These are phyloP conservation scores for Melastoma candidum DNA, from an alignment of 441 rosid genomes.

Conservation along the genomic window DNA sequence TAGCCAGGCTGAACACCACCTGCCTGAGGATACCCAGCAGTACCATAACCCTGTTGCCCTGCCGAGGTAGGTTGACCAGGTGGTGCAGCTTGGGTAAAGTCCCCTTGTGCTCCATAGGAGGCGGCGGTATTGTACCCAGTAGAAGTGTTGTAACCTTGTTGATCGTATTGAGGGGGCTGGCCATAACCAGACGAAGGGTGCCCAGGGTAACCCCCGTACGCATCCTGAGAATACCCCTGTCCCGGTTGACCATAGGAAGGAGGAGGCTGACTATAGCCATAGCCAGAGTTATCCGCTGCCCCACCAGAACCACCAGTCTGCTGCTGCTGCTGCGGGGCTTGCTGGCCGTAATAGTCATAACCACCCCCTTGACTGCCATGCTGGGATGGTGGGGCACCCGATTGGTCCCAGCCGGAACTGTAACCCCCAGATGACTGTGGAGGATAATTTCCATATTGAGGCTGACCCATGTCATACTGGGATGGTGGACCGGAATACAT, in stretches of 20 bases:
- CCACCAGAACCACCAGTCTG: conserved; percentile 50
- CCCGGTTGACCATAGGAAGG: conserved; percentile 68
- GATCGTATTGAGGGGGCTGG: conserved; percentile 67
- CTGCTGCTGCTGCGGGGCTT: conserved; percentile 44
- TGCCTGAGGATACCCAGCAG: conserved; percentile 42
- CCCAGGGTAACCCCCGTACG: conserved; percentile 65
- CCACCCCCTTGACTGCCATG: conserved; percentile 52
- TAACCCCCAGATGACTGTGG: conserved; percentile 68
- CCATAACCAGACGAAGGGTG: conserved; percentile 65
- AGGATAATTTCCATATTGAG: conserved; percentile 67
- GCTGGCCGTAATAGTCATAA: conserved; percentile 75
- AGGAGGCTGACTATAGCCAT: conserved; percentile 56
- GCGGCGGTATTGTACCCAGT: conserved; percentile 40
- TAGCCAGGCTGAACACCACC: conserved; percentile 53
- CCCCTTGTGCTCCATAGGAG: conserved; percentile 54
- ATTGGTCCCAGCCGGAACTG: conserved; percentile 73
- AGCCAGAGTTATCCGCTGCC: conserved; percentile 52
- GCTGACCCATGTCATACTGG: conserved; percentile 70
- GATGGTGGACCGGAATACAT: conserved; percentile 63
- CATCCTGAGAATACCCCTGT: conserved; percentile 72
- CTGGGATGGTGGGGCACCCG: conserved; percentile 53
- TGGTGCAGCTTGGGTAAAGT: conserved; percentile 46
- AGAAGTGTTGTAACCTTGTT: conserved; percentile 57
- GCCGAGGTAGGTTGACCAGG: conserved; percentile 40
- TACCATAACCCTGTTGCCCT: conserved; percentile 44